Base-by-base conservation (phyloP, 2,329 filamentous ascomycete genomes). In the Penicillium corylophilum region DNA sequence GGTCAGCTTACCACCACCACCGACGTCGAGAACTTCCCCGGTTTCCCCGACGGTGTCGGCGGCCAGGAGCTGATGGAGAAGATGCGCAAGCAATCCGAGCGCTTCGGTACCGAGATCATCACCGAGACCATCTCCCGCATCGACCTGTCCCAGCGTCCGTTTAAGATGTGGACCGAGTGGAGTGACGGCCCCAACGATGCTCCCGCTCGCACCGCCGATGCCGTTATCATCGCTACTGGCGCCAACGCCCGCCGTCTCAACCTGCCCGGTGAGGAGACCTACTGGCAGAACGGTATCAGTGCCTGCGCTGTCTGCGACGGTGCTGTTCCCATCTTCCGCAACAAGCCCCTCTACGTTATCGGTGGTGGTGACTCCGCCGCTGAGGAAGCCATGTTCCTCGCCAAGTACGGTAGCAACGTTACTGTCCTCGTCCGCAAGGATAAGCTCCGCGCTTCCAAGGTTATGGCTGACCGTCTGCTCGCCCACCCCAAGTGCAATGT, bases 1-100 rank as follows among this genome's bases (percentile, higher is more conserved):
- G 94, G 94, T 51, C 94, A 99, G 81, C 82, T 99, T 63, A 99
- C 95, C 49, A 99, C 95, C 23, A 99, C 94, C 49, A 97, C 95
- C 67, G 95, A 99, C 63, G 86, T 99, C 54, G 94, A 99, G 80
- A 99, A 99, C 82, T 99, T 88, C 76, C 94, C 94, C 23, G 94
- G 94, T 43, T 99, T 97, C 78, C 88, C 89, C 67, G 83, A 89
- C 65, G 89, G 87, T 58, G 91, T 99, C 71, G 88, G 90, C 75
- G 94, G 94, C 61, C 76, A 82, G 50, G 87, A 90, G 68, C 79
- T 99, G 61, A 99, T 99, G 94, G 93, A 96, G 63, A 84, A 87
- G 73, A 97, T 99, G 93, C 88, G 88, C 74, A 84, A 82, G 55
- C 94, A 99, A 76, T 96, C 91, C 53, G 84, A 88, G 74, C 87